Base-by-base conservation (phyloP, 2,329 filamentous ascomycete genomes). In the Cladosporium cucumerinum region DNA sequence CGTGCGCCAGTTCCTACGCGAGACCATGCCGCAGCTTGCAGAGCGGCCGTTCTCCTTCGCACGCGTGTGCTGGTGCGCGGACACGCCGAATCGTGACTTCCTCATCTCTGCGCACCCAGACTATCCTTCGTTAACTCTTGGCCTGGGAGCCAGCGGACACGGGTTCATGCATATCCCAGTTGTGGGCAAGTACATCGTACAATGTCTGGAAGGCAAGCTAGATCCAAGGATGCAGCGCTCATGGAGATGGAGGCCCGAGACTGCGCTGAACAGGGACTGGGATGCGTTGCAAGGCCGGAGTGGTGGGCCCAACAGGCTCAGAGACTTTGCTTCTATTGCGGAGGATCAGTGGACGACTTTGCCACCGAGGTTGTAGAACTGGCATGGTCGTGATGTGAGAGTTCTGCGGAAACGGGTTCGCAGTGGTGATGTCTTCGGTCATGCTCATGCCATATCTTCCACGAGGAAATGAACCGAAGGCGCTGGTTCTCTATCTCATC, bases 61-160 rank as follows among this genome's bases (percentile, higher is more conserved):
- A 8, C 76, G 82, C 18, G 81, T 86, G 34, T 86, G 84, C 73
- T 86, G 84, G 84, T 84, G 84, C 69, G 80, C 83, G 0, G 84
- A 86, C 68, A 86, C 84, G 0, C 78, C 81, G 0, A 82, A 86
- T 70, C 78, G 83, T 2, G 76, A 81, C 23, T 86, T 85, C 63
- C 70, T 86, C 21, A 84, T 86, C 63, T 80, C 81, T 61, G 72
- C 73, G 32, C 83, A 86, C 71, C 82, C 83, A 0, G 73, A 78
- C 12, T 73, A 79, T 59, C 66, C 72, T 39, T 79, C 76, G 28
- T 69, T 85, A 25, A 71, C 83, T 2, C 69, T 86, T 18, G 84
- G 81, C 4, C 78, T 82, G 4, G 84, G 84, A 6, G 84, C 78
- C 0, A 83, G 81, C 32, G 83, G 83, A 0, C 81, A 85, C 68